Evolutionary conservation across 2,329 filamentous ascomycete species (phyloP), one percentile per base, ranked within the genome.

Genomic region (Exserohilum rostratum): DNA sequence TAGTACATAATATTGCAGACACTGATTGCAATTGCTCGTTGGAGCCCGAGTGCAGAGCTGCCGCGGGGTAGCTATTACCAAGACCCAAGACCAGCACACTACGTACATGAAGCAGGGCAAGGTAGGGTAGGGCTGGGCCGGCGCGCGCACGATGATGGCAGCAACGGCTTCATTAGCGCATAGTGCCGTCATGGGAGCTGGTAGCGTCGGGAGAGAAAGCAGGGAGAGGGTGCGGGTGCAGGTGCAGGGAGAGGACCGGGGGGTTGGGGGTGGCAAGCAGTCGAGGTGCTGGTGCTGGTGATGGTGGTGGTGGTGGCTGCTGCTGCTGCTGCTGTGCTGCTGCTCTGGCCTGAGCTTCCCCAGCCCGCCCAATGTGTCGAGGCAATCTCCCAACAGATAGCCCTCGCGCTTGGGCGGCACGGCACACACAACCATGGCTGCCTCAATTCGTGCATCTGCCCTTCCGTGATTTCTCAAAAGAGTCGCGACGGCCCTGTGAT

Each of bases 311-410:
- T 25, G 22, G 22, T 25, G 22, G 22, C 22, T 4, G 22, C n/a
- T 25, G 22, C 4, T 25, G 22, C n/a, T n/a, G n/a, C n/a, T n/a
- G n/a, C n/a, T n/a, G n/a, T n/a, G n/a, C n/a, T n/a, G n/a, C n/a
- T n/a, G 22, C 22, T 25, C 22, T 5, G 57, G 59, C 46, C 53
- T 53, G 54, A 62, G 59, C 59, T 62, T 42, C 53, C 42, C 43
- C 18, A 38, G 53, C 34, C 49, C 43, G 22, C 43, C 13, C n/a
- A 35, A 42, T 46, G 44, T 46, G 52, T 37, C 53, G 46, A 53
- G 52, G 49, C 56, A 59, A 60, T 62, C 53, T 62, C 57, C 42
- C 60, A 62, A 62, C 60, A 46, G 49, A 60, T 54, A 43, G 29
- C 47, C 46, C 31, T 30, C 33, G 42, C 52, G 55, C 52, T 40